These are phyloP conservation scores for Syzygium aqueum DNA, from an alignment of 345 rosid species.

Conservation along the genomic window DNA sequence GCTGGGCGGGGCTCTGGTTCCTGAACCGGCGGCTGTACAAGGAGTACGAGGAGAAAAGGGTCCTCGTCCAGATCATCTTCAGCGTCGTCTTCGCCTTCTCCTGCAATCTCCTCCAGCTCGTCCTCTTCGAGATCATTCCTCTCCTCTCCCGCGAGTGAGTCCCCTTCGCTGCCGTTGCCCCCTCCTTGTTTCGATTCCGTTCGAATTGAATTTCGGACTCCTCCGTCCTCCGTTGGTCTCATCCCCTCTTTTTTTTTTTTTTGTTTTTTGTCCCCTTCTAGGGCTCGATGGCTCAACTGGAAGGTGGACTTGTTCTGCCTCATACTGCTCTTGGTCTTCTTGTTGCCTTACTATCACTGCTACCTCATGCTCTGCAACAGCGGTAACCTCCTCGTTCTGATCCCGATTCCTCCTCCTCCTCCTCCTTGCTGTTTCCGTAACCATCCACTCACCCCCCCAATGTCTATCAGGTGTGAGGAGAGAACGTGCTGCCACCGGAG, in stretches of 20 bases:
- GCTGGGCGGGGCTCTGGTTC: slow-evolving; percentile 94
- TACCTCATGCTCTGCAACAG: slow-evolving; percentile 90
- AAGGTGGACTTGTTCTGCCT: slow-evolving; percentile 89
- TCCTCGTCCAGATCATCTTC: slow-evolving; percentile 85
- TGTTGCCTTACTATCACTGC: slow-evolving; percentile 96
- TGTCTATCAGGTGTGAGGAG: slow-evolving; percentile 60
- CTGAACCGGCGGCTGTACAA: slow-evolving; percentile 75
- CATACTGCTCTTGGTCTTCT: slow-evolving; percentile 81
- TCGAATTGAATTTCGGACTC: neutral
- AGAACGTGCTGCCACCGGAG: slow-evolving; percentile 89
- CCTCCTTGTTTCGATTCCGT: neutral
- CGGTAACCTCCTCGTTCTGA: slow-evolving; percentile 29
- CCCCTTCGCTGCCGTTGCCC: neutral
- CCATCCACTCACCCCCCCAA: neutral
- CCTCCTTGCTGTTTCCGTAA: neutral
- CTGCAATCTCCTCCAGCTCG: slow-evolving; percentile 92
- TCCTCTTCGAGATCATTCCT: slow-evolving; percentile 91
- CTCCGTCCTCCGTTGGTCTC: neutral
- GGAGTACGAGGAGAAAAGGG: slow-evolving; percentile 95
- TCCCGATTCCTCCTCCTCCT: neutral
- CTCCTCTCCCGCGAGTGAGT: slow-evolving; percentile 75
- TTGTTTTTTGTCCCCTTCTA: slow-evolving; percentile 7
- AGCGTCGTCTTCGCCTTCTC: slow-evolving; percentile 92
- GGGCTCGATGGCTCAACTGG: slow-evolving; percentile 97
- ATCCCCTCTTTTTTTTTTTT: neutral